A percentile compares a stretch with the other conserved stretches of the same genome.
phyloP scores from a whole-genome alignment of 768 basidiomycete species.

The Trametes coccinea region DNA sequence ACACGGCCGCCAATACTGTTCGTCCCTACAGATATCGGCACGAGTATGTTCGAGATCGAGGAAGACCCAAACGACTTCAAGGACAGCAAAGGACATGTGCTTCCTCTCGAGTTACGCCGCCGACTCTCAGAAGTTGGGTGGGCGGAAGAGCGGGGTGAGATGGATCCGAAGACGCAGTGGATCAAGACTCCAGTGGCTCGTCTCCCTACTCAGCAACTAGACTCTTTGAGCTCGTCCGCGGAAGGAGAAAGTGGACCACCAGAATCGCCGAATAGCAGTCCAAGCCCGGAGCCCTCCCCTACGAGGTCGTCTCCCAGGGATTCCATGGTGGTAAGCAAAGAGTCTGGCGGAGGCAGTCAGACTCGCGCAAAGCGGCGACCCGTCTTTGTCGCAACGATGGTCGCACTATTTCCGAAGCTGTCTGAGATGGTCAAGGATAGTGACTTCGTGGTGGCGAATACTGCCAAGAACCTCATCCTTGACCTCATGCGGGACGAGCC shows the following conservation, averaged over 20 bases:
- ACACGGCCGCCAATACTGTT: slow-evolving; percentile 74
- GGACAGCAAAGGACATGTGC: slow-evolving; percentile 42
- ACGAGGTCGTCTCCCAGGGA: slow-evolving; percentile 41
- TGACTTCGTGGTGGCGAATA: slow-evolving; percentile 53
- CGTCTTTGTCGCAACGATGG: slow-evolving; percentile 65
- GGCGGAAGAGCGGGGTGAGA: slow-evolving; percentile 57
- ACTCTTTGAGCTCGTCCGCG: slow-evolving; percentile 43
- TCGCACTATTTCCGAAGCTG: slow-evolving; percentile 54
- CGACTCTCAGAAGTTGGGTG: slow-evolving; percentile 76
- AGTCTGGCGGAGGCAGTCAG: slow-evolving; percentile 45
- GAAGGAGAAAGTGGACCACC: slow-evolving; percentile 27
- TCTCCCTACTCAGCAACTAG: slow-evolving; percentile 57
- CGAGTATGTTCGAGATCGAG: slow-evolving; percentile 54
- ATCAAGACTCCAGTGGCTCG: slow-evolving; percentile 66
- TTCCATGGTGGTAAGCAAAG: slow-evolving; percentile 1
- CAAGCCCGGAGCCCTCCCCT: slow-evolving; percentile 27
- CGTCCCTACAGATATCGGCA: slow-evolving; percentile 74
- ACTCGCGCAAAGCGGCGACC: slow-evolving; percentile 55
- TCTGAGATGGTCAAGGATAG: slow-evolving; percentile 53
- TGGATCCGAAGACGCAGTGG: slow-evolving; percentile 59
- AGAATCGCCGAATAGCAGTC: slow-evolving; percentile 25
- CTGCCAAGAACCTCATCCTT: slow-evolving; percentile 56
- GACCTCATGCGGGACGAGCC: slow-evolving; percentile 79
- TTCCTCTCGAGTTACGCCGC: slow-evolving; percentile 65
- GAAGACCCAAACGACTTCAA: slow-evolving; percentile 52